Percentiles rank a stretch among this genome's conserved stretches.
Evolutionary conservation across 441 rosid species (phyloP).

Genomic region (Populus tomentosa): DNA sequence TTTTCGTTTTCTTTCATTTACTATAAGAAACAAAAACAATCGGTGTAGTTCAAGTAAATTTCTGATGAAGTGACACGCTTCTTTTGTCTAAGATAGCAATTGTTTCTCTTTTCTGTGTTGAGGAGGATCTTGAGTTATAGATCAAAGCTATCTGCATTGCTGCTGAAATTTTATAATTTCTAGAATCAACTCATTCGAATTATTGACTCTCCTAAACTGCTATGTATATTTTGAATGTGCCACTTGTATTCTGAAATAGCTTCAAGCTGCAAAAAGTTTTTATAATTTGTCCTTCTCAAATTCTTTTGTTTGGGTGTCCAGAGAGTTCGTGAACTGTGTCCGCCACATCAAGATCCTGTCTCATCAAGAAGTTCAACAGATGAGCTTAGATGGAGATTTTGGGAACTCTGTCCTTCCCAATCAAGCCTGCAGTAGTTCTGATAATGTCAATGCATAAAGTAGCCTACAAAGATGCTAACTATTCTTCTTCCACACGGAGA

Average conservation of each 20-base stretch:
- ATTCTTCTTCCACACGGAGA: constrained; percentile 14
- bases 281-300: neutral
- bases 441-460: constrained; percentile 67
- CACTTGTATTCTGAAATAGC: neutral
- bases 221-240: neutral
- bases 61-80: no score
- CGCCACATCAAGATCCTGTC: constrained; percentile 93
- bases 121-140: no score
- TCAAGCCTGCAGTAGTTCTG: constrained; percentile 89
- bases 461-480: constrained; percentile 22
- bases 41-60: no score
- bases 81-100: no score
- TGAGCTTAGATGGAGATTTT: constrained; percentile 90
- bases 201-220: no score
- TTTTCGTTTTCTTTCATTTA: no score
- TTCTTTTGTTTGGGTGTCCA: constrained; percentile 21
- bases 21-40: no score
- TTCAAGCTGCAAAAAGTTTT: neutral
- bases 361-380: constrained; percentile 85
- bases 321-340: constrained; percentile 88
- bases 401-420: constrained; percentile 58
- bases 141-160: no score
- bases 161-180: no score
- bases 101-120: no score
- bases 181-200: no score